phyloP scores from a whole-genome alignment of 768 basidiomycete genomes.

The Tulasnella sp. region DNA sequence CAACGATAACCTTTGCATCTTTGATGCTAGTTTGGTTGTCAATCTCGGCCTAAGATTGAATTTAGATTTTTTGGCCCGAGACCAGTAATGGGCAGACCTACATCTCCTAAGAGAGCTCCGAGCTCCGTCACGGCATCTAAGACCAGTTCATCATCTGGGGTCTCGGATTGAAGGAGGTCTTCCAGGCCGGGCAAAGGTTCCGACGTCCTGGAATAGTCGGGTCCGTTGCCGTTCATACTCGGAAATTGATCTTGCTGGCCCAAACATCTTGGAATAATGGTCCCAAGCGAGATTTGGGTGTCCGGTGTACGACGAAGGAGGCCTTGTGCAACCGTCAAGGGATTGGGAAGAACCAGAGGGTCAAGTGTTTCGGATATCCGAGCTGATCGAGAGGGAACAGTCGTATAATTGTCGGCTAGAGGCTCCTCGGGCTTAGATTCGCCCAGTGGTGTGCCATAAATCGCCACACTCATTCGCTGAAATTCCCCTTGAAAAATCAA shows the following conservation, averaged over 20 bases:
- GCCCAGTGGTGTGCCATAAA: slow-evolving; percentile 18
- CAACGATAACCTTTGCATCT: slow-evolving; percentile 10
- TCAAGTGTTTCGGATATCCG: background rate
- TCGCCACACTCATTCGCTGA: slow-evolving; percentile 21
- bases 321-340: background rate
- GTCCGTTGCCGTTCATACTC: background rate
- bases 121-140: background rate
- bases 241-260: background rate
- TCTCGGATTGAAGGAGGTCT: background rate
- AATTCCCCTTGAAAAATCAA: slow-evolving; percentile 25
- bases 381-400: background rate
- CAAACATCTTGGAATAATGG: background rate
- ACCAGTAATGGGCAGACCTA: background rate
- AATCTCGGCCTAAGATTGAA: background rate
- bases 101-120: background rate
- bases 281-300: background rate
- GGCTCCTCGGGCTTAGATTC: background rate
- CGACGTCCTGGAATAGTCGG: background rate
- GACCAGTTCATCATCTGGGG: background rate
- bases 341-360: background rate
- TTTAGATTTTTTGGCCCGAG: background rate
- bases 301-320: slow-evolving; percentile 6
- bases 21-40: slow-evolving; percentile 5
- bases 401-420: background rate
- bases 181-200: background rate